Evolutionary conservation across 805 yeast genomes (phyloP).

Genomic region (Candida fluviatilis): DNA sequence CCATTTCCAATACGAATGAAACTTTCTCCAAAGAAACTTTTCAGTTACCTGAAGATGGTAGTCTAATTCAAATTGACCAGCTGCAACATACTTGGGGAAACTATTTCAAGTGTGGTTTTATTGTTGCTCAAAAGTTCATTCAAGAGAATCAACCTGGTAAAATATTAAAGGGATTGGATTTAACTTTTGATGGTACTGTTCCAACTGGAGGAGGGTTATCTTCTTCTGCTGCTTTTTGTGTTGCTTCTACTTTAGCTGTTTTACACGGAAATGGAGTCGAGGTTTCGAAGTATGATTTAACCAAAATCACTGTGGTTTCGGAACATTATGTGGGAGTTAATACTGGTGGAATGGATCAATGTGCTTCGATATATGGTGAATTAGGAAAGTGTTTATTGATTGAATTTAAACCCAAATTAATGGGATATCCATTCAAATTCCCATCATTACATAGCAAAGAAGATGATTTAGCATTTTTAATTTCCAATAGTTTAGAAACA

Average conservation of each 20-base stretch:
- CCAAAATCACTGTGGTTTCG: slow-evolving; percentile 56
- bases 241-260: slow-evolving; percentile 56
- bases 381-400: slow-evolving; percentile 54
- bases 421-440: slow-evolving; percentile 51
- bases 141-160: slow-evolving; percentile 24
- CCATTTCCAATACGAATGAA: slow-evolving; percentile 28
- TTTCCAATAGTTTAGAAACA: slow-evolving; percentile 58
- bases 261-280: slow-evolving; percentile 48
- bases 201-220: slow-evolving; percentile 73
- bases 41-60: slow-evolving; percentile 38
- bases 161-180: slow-evolving; percentile 44
- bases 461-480: slow-evolving; percentile 46
- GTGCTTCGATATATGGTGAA: slow-evolving; percentile 66
- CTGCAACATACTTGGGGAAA: slow-evolving; percentile 57
- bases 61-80: slow-evolving; percentile 44
- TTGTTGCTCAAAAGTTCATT: slow-evolving; percentile 53
- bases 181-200: slow-evolving; percentile 58
- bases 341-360: slow-evolving; percentile 80
- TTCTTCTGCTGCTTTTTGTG: slow-evolving; percentile 70
- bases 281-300: slow-evolving; percentile 49
- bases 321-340: slow-evolving; percentile 73
- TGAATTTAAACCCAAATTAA: slow-evolving; percentile 55
- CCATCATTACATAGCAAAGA: slow-evolving; percentile 38
- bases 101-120: slow-evolving; percentile 62
- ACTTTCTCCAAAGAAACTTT: slow-evolving; percentile 33